phyloP scores from a whole-genome alignment of 2,329 filamentous ascomycete genomes.

The Monilinia laxa region DNA sequence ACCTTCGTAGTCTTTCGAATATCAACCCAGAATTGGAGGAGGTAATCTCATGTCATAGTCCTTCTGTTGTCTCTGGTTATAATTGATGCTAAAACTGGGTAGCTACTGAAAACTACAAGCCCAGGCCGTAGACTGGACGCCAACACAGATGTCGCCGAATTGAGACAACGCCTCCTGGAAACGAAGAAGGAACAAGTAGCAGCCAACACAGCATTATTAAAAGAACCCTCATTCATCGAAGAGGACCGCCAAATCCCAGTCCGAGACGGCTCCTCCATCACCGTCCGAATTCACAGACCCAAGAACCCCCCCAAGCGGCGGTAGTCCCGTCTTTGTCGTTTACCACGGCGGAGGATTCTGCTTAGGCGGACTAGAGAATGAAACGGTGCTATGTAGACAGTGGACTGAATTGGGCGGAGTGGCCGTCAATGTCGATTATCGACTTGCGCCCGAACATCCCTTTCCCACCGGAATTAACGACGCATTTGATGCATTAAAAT shows the following conservation, averaged over 20 bases:
- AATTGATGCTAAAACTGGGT: background rate
- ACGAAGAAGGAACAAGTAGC: background rate
- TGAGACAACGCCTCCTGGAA: background rate
- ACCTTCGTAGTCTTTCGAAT: conserved; percentile 25
- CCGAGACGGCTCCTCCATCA: conserved; percentile 32
- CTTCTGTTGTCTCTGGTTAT: no score
- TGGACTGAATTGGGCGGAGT: conserved; percentile 43
- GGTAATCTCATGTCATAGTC: conserved; percentile 12
- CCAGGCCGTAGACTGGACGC: background rate
- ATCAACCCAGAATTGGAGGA: conserved; percentile 30
- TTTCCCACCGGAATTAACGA: conserved; percentile 48
- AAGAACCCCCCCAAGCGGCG: conserved; percentile 26
- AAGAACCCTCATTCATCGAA: conserved; percentile 26
- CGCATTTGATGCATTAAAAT: conserved; percentile 48
- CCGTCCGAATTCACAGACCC: conserved; percentile 32
- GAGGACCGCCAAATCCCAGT: conserved; percentile 32
- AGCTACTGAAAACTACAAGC: background rate
- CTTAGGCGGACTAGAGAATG: conserved; percentile 41
- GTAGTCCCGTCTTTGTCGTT: conserved; percentile 40
- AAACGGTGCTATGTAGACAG: conserved; percentile 40
- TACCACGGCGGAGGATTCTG: conserved; percentile 43
- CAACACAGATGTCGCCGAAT: background rate
- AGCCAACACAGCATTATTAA: background rate
- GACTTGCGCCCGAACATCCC: conserved; percentile 48
- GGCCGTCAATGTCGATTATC: conserved; percentile 46